Evolutionary conservation across 2,329 filamentous ascomycete species (phyloP), one percentile per base, ranked within the genome.

Genomic region (Fusarium fujikuroi): DNA sequence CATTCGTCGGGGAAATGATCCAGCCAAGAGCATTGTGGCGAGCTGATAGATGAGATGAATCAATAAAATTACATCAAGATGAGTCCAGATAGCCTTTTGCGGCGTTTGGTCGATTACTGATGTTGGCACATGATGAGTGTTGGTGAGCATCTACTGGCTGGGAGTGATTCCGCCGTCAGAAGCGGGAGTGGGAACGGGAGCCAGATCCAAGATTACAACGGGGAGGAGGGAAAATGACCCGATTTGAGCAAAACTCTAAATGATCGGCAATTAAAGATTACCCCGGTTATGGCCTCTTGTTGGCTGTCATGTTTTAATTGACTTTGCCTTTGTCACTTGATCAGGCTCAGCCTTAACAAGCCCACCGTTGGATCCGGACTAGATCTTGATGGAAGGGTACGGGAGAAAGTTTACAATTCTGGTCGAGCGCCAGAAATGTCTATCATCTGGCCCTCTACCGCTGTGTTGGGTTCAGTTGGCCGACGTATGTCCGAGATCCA

Each of bases 111-210:
- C 43, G 21, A 46, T 53, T 43, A 56, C 28, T 42, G 46, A 63
- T 63, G 37, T 43, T 70, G 56, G 60, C 54, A 70, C n/a, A 46
- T 44, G 56, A 64, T 52, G 43, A 47, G 54, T 34, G 34, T 25
- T 40, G 43, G 44, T 62, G 44, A 50, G 56, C 36, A 43, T 36
- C 42, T 44, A 70, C 56, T 70, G 70, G 69, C 46, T 68, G 44
- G 49, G 70, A 61, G 61, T 47, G 18, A 46, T 49, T 72, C 66
- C 59, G 66, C 15, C 11, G n/a, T 28, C 37, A 40, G 53, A 54
- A 71, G 34, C 43, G 52, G 61, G 32, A 70, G 66, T 59, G 65
- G 47, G 66, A 70, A 70, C 70, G 62, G 70, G 70, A 74, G 43
- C 28, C 44, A 74, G 70, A 66, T 73, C 34, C 58, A 52, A 73